These are phyloP conservation scores for Pilasporangium apinafurcum DNA, from an alignment of 352 stramenopile genomes.

Conservation along the genomic window DNA sequence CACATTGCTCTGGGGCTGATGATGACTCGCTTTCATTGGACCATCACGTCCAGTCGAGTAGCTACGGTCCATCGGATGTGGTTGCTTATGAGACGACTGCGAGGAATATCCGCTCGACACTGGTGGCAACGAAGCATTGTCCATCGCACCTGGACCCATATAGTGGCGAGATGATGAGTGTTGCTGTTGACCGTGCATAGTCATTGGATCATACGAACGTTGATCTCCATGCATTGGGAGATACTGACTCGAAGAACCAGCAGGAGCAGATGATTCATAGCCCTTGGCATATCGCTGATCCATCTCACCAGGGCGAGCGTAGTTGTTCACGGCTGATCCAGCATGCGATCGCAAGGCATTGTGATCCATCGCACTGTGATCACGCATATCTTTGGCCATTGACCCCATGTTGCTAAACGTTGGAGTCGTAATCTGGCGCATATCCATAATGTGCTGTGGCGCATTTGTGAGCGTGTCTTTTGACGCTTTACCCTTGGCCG, in stretches of 20 bases:
- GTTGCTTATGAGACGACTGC: conserved; percentile 10
- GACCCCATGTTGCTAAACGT: conserved; percentile 25
- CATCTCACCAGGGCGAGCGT: conserved; percentile 31
- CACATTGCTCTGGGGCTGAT: conserved; percentile 2
- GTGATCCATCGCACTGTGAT: conserved; percentile 29
- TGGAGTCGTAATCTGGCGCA: conserved; percentile 73
- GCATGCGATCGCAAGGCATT: conserved; percentile 19
- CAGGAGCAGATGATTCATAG: conserved; percentile 31
- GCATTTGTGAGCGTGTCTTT: conserved; percentile 34
- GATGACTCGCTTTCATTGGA: conserved; percentile 17
- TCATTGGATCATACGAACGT: conserved; percentile 68
- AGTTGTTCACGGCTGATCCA: not conserved
- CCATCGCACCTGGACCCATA: conserved; percentile 32
- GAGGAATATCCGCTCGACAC: conserved; percentile 50
- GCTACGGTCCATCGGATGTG: conserved; percentile 29
- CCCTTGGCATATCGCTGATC: conserved; percentile 69
- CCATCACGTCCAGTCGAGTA: conserved; percentile 6
- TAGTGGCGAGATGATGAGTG: conserved; percentile 41
- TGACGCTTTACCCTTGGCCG: conserved; percentile 54
- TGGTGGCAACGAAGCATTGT: conserved; percentile 31
- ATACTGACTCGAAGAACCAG: conserved; percentile 36
- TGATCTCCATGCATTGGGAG: conserved; percentile 71
- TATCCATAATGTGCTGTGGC: conserved; percentile 74
- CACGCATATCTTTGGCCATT: conserved; percentile 36
- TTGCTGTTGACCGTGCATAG: conserved; percentile 25